Evolutionary conservation across 2,329 filamentous ascomycete genomes (phyloP), one percentile per base, ranked within the genome.

Genomic region (Penicillium sp.): DNA sequence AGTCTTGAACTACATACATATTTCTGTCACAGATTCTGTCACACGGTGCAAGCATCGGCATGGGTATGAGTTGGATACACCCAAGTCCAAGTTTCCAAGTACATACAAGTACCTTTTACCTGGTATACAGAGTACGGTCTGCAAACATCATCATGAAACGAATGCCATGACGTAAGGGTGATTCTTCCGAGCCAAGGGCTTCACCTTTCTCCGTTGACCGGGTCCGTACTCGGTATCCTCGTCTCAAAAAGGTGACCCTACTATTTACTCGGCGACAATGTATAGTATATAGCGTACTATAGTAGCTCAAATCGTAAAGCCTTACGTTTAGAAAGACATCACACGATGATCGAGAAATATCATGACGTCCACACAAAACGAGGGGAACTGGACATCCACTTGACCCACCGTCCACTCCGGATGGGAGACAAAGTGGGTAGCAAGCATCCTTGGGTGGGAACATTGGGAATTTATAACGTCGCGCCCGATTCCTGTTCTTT

Each of bases 381-480:
- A 52, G 52, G 54, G 54, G 52, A 53, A 57, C 48, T 13, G 28
- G 51, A 62, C 61, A 66, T 64, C 63, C 60, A 66, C 64, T 48
- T 54, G 66, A 68, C 64, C 66, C 66, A 69, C 66, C 46, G 52
- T 49, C 59, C 59, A 61, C 54, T 59, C 55, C 54, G 55, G 52
- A 63, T 60, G 58, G 47, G 52, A 53, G 53, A 58, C 55, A 61
- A 62, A 63, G 66, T 68, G 66, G 66, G 64, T 66, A 64, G 58
- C 57, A 57, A 54, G 53, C 54, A 56, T 56, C 51, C 56, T 53
- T 60, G 59, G 57, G 58, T 60, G 57, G 62, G 55, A 32, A 57
- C 55, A 53, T 54, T 58, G 56, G 50, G 58, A 58, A 59, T 64
- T 68, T 68, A 67, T 66, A 66, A 67, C 60, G 54, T 66, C 58